Conservation (phyloP, 2,329 filamentous ascomycete genomes). For the Talaromyces sp. region DNA sequence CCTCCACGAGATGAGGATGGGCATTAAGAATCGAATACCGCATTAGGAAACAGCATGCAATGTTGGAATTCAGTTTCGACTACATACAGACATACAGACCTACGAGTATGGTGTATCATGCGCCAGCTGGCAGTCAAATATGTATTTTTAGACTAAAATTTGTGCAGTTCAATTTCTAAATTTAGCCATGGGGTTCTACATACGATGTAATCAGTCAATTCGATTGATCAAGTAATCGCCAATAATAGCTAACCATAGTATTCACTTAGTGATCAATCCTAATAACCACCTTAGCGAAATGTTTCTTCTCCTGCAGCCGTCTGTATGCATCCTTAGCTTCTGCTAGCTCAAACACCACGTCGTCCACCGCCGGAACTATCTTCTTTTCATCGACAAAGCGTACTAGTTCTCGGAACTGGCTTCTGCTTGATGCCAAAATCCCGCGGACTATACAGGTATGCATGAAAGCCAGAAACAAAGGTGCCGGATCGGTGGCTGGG, state of each 20-base stretch:
- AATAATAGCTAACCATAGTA: not conserved
- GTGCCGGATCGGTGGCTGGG: not conserved
- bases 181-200: no score
- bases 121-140: no score
- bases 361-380: conserved; percentile 25
- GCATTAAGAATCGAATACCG: no score
- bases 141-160: no score
- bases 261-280: not conserved
- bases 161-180: no score
- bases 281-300: conserved; percentile 36
- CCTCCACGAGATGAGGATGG: no score
- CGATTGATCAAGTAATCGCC: not conserved
- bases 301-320: conserved; percentile 21
- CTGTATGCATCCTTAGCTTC: conserved; percentile 23
- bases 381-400: conserved; percentile 24
- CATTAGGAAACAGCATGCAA: not conserved
- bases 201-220: not conserved
- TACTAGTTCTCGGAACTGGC: conserved; percentile 31
- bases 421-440: conserved; percentile 30
- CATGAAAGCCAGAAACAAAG: conserved; percentile 3
- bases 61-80: not conserved
- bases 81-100: not conserved
- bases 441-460: conserved; percentile 33
- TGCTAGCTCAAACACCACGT: conserved; percentile 27
- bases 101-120: not conserved